Base-by-base conservation (phyloP, 163 green algal genomes). In the Botryococcus braunii region DNA sequence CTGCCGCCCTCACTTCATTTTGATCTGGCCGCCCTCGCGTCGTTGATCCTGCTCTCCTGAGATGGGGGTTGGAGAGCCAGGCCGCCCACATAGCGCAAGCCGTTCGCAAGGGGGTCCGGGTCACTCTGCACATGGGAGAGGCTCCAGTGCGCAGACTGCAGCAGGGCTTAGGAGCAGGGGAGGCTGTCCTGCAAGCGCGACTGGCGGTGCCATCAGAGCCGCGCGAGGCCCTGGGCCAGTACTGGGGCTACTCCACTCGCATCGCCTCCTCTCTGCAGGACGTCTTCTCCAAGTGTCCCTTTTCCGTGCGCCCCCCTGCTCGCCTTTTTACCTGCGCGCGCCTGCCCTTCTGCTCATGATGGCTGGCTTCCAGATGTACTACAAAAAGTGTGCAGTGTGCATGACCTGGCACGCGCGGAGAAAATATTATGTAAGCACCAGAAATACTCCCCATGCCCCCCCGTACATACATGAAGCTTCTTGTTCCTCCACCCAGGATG, bases 161-260 rank as follows among this genome's bases (percentile, higher is more conserved):
- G 32, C 49, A 31, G 9, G 36, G 8, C 8, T 41, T 74, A 32
- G 69, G 61, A 17, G n/a, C 25, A 29, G 61, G 35, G 8, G 32
- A 41, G 13, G 65, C 67, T 27, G 66, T 65, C 31, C 47, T 77
- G 55, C 43, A 46, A 58, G 66, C 40, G 27, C 29, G 59, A 37
- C 29, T 80, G 79, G 74, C 43, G 5, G 7, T 77, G 0, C 85
- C 86, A 0, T 67, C 41, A 13, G 78, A 79, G 35, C 90, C 90
- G 0, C 78, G 84, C 0, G 70, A 82, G 48, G 29, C 67, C 35
- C 56, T 59, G 9, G 91, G 91, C 1, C 66, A 82, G 21, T 94
- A 96, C 69, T 97, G 92, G 92, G 91, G 91, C 50, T 97, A 95
- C 82, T 77, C 74, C 27, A 83, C 86, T 8, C 82, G 91, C n/a